Evolutionary conservation across 306 rosid species (phyloP), one percentile per base, ranked within the genome.

Genomic region (Sicyos baderoa): DNA sequence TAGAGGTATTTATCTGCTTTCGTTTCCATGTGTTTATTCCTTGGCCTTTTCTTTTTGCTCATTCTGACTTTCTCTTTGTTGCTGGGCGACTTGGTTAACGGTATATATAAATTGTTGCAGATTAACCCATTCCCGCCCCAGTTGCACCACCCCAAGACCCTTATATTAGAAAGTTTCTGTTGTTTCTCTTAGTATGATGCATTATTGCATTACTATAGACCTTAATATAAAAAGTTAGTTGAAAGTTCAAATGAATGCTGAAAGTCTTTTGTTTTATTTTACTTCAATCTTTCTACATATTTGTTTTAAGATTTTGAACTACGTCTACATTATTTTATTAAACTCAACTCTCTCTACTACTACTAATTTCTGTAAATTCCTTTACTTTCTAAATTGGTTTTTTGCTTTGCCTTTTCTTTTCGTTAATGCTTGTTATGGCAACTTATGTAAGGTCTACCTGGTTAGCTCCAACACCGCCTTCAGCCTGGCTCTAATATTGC

Each of bases 1-100:
- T 79, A 87, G 79, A 85, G 94, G 97, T 89, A 79, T 74, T 71
- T 52, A 69, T 22, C 76, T 58, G 25, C 25, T 62, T 35, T 35
- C 42, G 6, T 40, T 40, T 63, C 68, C 77, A 35, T 60, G 58
- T 61, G 70, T 65, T 75, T 64, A 25, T 37, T 61, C 29, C 69
- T 17, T 37, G 19, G 13, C 27, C 11, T 68, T 22, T 72, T 42
- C 47, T 12, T 23, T 75, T 51, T 52, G 18, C 54, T 25, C 47
- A 48, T 48, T 14, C 42, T 48, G 6, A 29, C 42, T 1, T 61
- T 9, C 9, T 63, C 32, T 42, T 3, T 63, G 52, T 63, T 63
- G 29, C 32, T 18, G 21, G n/a, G 9, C 7, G 15, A 63, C 1
- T 18, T 42, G n/a, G 67, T 61, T 61, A 35, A 3, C 16, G 22